A percentile compares a stretch with the other conserved stretches of the same genome.
Evolutionary conservation across 2,329 filamentous ascomycete genomes (phyloP).

Genomic region (Botrytis cinerea): DNA sequence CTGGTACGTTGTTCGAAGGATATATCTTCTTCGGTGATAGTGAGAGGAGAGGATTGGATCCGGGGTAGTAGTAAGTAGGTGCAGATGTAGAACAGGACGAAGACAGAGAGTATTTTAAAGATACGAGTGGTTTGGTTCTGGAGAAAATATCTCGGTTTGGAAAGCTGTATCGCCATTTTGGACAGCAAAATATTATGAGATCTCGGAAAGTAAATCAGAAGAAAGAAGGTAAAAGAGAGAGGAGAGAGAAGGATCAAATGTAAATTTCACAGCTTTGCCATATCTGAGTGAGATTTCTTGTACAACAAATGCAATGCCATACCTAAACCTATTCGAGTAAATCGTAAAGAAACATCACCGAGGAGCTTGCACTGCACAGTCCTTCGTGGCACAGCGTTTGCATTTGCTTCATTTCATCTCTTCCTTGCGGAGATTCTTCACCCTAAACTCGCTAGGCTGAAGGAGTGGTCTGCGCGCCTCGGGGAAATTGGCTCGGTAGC

Average conservation of each 20-base stretch:
- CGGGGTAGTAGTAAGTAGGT: constrained; percentile 13
- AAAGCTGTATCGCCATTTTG: constrained; percentile 9
- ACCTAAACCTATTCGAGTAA: neutral
- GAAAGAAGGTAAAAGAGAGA: neutral
- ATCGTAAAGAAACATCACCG: neutral
- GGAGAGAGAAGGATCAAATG: neutral
- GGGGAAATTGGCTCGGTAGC: neutral
- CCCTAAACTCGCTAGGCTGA: neutral
- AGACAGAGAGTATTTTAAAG: neutral
- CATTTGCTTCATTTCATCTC: neutral
- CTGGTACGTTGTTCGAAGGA: constrained; percentile 14
- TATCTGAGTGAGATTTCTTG: neutral
- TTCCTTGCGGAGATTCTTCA: neutral
- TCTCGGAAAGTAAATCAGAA: neutral
- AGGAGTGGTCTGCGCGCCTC: neutral
- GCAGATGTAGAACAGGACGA: neutral
- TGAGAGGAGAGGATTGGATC: constrained; percentile 1
- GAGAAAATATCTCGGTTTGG: constrained; percentile 6
- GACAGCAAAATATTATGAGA: neutral
- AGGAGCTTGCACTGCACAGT: neutral
- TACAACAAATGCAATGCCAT: neutral
- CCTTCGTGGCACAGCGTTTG: neutral
- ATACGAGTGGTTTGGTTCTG: constrained; percentile 10
- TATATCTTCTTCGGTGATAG: constrained; percentile 21
- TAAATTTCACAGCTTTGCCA: neutral